Evolutionary conservation across 805 yeast genomes (phyloP).

Genomic region (Pichia scutulata): DNA sequence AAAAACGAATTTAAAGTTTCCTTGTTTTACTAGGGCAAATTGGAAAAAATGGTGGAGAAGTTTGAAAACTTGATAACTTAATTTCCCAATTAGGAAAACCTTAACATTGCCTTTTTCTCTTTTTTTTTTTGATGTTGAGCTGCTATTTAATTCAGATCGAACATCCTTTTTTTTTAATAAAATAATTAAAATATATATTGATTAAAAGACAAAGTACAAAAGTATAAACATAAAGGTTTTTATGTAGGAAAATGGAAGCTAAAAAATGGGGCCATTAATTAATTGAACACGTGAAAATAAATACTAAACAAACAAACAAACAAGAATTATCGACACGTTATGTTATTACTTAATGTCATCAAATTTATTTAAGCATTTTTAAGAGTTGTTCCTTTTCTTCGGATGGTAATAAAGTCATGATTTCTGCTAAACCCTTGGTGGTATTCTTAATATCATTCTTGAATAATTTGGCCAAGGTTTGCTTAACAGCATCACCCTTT

Average conservation of each 20-base stretch:
- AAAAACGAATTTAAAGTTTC: too few species aligned
- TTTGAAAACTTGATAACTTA: neutral
- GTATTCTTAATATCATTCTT: conserved; percentile 47
- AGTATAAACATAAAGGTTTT: neutral
- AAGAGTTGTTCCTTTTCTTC: conserved; percentile 45
- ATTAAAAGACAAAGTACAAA: neutral
- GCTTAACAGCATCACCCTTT: conserved; percentile 60
- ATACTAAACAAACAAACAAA: conserved; percentile 11
- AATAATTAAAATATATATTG: neutral
- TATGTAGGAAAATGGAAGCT: neutral
- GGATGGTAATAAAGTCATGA: conserved; percentile 41
- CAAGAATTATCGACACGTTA: conserved; percentile 1
- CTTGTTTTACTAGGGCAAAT: neutral
- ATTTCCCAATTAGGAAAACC: neutral
- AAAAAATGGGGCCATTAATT: neutral
- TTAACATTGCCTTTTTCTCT: neutral
- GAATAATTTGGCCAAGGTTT: conserved; percentile 51
- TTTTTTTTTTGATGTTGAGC: too few species aligned
- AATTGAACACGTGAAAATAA: neutral
- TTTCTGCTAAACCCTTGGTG: conserved; percentile 48
- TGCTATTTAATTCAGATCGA: neutral
- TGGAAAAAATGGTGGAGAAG: neutral
- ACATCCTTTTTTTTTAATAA: neutral
- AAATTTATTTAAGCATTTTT: conserved; percentile 21
- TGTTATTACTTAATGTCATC: neutral